Base-by-base conservation (phyloP, 345 rosid species). In the Linum trigynum region DNA sequence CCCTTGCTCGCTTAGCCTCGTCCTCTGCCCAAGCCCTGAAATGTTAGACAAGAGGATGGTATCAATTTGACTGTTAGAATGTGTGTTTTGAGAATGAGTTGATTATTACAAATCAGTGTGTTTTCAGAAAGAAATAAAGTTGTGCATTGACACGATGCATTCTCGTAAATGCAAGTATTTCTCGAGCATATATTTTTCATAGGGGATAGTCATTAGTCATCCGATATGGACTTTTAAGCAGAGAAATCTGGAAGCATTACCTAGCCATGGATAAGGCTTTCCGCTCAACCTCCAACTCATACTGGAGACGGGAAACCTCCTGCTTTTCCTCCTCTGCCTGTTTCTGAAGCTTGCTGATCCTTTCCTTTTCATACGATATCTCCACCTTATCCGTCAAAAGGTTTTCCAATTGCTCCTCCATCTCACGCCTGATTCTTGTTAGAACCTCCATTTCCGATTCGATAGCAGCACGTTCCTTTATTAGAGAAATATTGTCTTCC, bases 1-100 rank as follows among this genome's bases (percentile, higher is more conserved):
- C 92, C 62, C 77, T 84, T 41, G 90, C 96, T 81, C 88, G 83
- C 79, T 83, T 87, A 16, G 94, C 96, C 80, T 90, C 98, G 55
- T 90, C 92, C 78, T 88, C 87, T 5, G 99, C 99, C 99, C 99
- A 94, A 61, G 86, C 76, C 81, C 99, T 92, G 73, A 38, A 37
- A 76, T 66, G 12, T 62, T 15, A 65, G 32, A 23, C 56, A 48
- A 48, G 53, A 48, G 14, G 1, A 48, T 43, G 50, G 15, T 48
- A 10, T 23, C 32, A 23, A 23, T 23, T 23, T 23, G 32, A 23
- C 32, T 23, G 32, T 23, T 23, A 23, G 32, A 23, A 23, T 23
- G 32, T 23, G 1, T 23, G 32, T 23, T 23, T 23, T 23, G 32
- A 23, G 32, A 23, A 23, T 23, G 32, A 23, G 32, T 23, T 23